Evolutionary conservation across 345 rosid species (phyloP).

Genomic region (Nephelium lappaceum): DNA sequence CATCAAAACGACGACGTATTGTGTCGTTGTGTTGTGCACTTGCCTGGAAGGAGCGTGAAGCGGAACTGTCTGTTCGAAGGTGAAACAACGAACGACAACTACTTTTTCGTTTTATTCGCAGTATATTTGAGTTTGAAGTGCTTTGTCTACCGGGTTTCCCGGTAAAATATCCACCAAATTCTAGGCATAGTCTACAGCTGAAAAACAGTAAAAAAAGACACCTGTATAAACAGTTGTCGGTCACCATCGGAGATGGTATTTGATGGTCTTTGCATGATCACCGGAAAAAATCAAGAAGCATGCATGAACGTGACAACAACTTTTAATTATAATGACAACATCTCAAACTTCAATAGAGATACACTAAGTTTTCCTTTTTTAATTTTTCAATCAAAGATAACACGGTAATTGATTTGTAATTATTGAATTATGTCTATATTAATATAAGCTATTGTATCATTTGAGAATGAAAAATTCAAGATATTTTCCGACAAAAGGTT

Average conservation of each 20-base stretch:
- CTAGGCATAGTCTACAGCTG: too few species aligned
- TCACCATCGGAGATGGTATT: not conserved
- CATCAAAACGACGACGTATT: not conserved
- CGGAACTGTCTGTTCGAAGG: not conserved
- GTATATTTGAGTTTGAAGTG: not conserved
- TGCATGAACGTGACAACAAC: not conserved
- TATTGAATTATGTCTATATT: too few species aligned
- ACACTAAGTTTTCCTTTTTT: too few species aligned
- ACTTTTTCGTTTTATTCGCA: constrained; percentile 27
- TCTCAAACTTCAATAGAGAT: not conserved
- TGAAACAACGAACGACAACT: constrained; percentile 27
- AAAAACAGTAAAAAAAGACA: too few species aligned
- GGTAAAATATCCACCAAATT: not conserved
- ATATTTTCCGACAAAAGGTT: too few species aligned
- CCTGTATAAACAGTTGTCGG: not conserved
- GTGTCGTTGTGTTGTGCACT: not conserved
- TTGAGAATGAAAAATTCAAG: too few species aligned
- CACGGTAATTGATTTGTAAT: too few species aligned
- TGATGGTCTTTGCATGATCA: constrained; percentile 1
- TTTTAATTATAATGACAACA: too few species aligned
- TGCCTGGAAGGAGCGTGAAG: not conserved
- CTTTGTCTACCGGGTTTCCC: constrained; percentile 5
- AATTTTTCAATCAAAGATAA: too few species aligned
- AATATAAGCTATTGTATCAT: too few species aligned
- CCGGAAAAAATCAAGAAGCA: constrained; percentile 19